Evolutionary conservation across 306 rosid genomes (phyloP).

Genomic region (Senna tora): DNA sequence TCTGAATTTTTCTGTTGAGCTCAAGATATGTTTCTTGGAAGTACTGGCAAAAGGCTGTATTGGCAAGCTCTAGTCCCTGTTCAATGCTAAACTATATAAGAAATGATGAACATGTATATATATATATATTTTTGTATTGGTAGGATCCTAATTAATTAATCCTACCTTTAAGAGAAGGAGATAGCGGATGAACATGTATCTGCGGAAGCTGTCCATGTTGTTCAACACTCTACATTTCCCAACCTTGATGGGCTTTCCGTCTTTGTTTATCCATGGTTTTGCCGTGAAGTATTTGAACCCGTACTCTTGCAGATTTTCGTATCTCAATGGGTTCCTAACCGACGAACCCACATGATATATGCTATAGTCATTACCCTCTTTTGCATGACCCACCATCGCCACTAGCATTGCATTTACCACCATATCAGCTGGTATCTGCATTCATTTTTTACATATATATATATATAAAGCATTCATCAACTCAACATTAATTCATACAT

Average conservation of each 20-base stretch:
- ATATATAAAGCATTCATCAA: too few species aligned
- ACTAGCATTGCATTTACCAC: slow-evolving; percentile 84
- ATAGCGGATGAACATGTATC: slow-evolving; percentile 83
- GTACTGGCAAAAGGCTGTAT: slow-evolving; percentile 69
- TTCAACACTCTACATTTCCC: slow-evolving; percentile 43
- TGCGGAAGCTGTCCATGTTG: slow-evolving; percentile 70
- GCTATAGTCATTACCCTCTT: slow-evolving; percentile 29
- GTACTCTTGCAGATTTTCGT: slow-evolving; percentile 46
- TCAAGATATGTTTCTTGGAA: slow-evolving; percentile 58
- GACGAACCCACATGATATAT: slow-evolving; percentile 85
- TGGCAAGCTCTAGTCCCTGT: slow-evolving; percentile 80
- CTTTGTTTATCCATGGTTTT: slow-evolving; percentile 78
- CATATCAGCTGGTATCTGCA: slow-evolving; percentile 89
- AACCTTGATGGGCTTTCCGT: slow-evolving; percentile 79
- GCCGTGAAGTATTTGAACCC: slow-evolving; percentile 60
- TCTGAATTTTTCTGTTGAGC: slow-evolving; percentile 67
- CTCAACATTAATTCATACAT: too few species aligned
- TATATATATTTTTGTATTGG: too few species aligned
- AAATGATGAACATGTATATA: too few species aligned
- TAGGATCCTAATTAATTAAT: background rate
- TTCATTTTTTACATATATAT: too few species aligned
- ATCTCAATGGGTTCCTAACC: slow-evolving; percentile 49
- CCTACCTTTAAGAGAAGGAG: slow-evolving; percentile 62
- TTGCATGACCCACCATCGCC: slow-evolving; percentile 64
- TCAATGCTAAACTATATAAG: background rate